phyloP scores from a whole-genome alignment of 352 stramenopile genomes.

The Chrysophaeum taylorii region DNA sequence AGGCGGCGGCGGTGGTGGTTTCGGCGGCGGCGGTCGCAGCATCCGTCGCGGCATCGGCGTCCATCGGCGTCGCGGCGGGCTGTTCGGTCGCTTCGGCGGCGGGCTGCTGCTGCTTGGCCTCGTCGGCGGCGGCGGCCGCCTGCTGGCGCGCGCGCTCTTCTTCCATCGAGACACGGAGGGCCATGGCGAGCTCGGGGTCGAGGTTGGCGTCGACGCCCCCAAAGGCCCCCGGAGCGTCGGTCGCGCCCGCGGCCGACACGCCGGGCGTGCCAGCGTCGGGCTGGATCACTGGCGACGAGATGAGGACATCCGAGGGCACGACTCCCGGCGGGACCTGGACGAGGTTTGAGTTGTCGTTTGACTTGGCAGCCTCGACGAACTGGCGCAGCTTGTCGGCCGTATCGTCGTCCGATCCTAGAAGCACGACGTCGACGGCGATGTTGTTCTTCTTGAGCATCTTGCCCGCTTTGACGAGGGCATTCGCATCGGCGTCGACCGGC shows the following conservation, averaged over 20 bases:
- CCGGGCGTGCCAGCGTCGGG: conserved; percentile 49
- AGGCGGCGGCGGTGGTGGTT: conserved; percentile 1
- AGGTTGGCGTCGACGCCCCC: conserved; percentile 93
- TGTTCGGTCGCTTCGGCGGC: conserved; percentile 44
- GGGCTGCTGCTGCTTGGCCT: no score
- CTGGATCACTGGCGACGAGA: conserved; percentile 83
- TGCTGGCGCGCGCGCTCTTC: conserved; percentile 91
- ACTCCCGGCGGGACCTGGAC: conserved; percentile 90
- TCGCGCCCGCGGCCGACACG: conserved; percentile 26
- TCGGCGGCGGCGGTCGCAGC: conserved; percentile 6
- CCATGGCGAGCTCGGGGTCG: conserved; percentile 95
- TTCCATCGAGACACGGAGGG: conserved; percentile 94
- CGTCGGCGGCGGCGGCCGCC: conserved; percentile 72
- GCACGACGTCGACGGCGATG: conserved; percentile 93
- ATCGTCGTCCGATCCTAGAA: conserved; percentile 67
- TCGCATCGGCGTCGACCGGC: conserved; percentile 54
- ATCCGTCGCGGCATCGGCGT: conserved; percentile 22
- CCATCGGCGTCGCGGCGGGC: conserved; percentile 9
- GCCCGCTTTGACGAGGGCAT: conserved; percentile 84
- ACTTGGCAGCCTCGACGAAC: conserved; percentile 72
- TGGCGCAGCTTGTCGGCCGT: conserved; percentile 55
- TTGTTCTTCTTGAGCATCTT: conserved; percentile 99
- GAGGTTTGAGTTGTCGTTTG: conserved; percentile 79
- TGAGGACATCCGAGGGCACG: conserved; percentile 91
- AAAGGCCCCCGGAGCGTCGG: conserved; percentile 84